A percentile compares a stretch with the other conserved stretches of the same genome.
phyloP scores from a whole-genome alignment of 768 basidiomycete species.

The Rhizopogon vinicolor region DNA sequence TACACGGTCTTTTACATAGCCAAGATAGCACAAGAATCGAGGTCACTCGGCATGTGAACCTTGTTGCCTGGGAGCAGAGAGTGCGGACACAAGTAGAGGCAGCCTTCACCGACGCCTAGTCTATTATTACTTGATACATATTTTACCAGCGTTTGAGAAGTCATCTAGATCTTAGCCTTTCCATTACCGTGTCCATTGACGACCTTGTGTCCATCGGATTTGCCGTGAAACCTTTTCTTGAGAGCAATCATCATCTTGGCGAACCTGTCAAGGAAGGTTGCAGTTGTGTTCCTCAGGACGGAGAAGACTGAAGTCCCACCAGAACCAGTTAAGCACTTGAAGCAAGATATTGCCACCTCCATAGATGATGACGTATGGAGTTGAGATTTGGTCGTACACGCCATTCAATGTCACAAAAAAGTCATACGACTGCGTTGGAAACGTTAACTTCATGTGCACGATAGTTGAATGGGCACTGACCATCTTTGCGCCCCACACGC shows the following conservation, averaged over 20 bases:
- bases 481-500: conserved; percentile 63
- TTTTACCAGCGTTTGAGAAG: too few species aligned
- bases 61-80: conserved; percentile 75
- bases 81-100: conserved; percentile 55
- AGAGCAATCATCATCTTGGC: conserved; percentile 67
- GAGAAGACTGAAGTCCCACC: conserved; percentile 40
- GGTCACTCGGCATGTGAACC: conserved; percentile 67
- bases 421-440: conserved; percentile 48
- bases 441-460: neutral
- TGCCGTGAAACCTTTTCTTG: conserved; percentile 50
- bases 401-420: conserved; percentile 59
- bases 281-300: neutral
- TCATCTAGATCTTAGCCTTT: neutral
- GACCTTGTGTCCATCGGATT: conserved; percentile 11
- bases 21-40: conserved; percentile 46
- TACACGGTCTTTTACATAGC: conserved; percentile 59
- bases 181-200: conserved; percentile 9
- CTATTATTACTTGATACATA: too few species aligned
- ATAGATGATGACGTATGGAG: conserved; percentile 46
- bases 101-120: conserved; percentile 34
- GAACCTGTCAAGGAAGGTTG: conserved; percentile 45
- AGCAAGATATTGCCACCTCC: conserved; percentile 59
- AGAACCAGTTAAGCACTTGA: conserved; percentile 73
- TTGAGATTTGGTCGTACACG: conserved; percentile 51
- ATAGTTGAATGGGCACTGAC: conserved; percentile 14